Evolutionary conservation across 768 basidiomycete genomes (phyloP), one percentile per base, ranked within the genome.

Genomic region (Termitomyces bulborhizus): DNA sequence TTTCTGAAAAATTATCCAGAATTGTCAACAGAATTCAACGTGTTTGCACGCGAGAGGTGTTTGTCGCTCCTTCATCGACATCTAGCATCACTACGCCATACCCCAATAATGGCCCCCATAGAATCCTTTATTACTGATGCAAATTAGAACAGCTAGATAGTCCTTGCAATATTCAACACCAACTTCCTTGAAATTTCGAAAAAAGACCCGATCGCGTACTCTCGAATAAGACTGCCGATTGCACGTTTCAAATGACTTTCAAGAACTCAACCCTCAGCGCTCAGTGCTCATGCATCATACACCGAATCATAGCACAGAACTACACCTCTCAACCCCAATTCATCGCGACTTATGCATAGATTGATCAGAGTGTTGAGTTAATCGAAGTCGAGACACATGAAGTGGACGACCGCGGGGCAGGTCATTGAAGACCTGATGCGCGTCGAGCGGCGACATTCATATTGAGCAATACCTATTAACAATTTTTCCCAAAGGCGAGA

Each of bases 1-100:
- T 97, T 97, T 69, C 74, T 87, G 66, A 76, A 81, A 65, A 84
- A 82, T 62, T 97, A 93, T 65, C 93, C 93, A 0, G 80, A 86
- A 56, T 82, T 88, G 80, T 88, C 87, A n/a, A 75, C 76, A 11
- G 78, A 87, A 69, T 69, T 89, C 46, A 71, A 62, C 55, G 68
- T 70, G 46, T 72, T 79, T 51, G 75, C 75, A 6, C 66, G 67
- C 53, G 64, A 62, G 15, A 58, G 26, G 24, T 42, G 21, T 40
- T 2, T 55, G 15, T 37, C 41, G 4, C 36, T 56, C 34, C 18
- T n/a, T 39, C 49, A 27, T 12, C 39, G 43, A 45, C 43, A 56
- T 15, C 16, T 51, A 1, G 42, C 48, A 13, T 24, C 24, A 6
- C 31, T 56, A 4, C n/a, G 18, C 26, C 55, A 37, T 16, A 44